Conservation (phyloP, 441 rosid genomes). For the Pelargonium australe region DNA sequence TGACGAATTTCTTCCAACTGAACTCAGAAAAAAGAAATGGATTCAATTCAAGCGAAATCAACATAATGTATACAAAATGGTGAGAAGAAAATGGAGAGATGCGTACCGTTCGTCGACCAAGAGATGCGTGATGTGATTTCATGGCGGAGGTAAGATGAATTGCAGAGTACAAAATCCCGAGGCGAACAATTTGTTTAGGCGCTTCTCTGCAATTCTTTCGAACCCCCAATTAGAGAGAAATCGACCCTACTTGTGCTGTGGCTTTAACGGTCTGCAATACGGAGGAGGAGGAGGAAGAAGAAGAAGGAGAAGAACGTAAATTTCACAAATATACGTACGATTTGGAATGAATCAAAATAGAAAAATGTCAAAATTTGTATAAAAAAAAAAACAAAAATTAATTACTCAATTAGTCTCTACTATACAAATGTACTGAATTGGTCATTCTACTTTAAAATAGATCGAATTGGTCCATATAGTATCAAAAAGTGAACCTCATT, state of each 20-base stretch:
- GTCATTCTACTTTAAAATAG: too few species aligned
- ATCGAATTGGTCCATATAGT: too few species aligned
- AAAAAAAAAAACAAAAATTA: too few species aligned
- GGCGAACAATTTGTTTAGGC: not conserved
- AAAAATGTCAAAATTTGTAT: too few species aligned
- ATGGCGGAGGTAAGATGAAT: slow-evolving; percentile 22
- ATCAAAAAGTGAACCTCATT: too few species aligned
- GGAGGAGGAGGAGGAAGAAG: too few species aligned
- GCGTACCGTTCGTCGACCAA: slow-evolving; percentile 86
- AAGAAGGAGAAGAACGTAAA: too few species aligned
- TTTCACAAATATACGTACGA: too few species aligned
- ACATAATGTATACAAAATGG: not conserved
- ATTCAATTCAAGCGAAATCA: slow-evolving; percentile 6
- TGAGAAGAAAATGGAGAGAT: not conserved
- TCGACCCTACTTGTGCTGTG: not conserved
- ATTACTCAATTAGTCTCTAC: too few species aligned
- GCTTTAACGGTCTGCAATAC: not conserved
- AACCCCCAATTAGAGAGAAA: slow-evolving; percentile 1
- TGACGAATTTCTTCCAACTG: slow-evolving; percentile 90
- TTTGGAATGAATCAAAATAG: too few species aligned
- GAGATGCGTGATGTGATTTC: slow-evolving; percentile 74
- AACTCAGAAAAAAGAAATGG: slow-evolving; percentile 10
- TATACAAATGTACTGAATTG: too few species aligned
- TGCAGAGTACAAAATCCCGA: slow-evolving; percentile 6
- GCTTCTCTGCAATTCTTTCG: slow-evolving; percentile 6